Evolutionary conservation across 805 yeast species (phyloP).

Genomic region (Suhomyces tanzawaensis): DNA sequence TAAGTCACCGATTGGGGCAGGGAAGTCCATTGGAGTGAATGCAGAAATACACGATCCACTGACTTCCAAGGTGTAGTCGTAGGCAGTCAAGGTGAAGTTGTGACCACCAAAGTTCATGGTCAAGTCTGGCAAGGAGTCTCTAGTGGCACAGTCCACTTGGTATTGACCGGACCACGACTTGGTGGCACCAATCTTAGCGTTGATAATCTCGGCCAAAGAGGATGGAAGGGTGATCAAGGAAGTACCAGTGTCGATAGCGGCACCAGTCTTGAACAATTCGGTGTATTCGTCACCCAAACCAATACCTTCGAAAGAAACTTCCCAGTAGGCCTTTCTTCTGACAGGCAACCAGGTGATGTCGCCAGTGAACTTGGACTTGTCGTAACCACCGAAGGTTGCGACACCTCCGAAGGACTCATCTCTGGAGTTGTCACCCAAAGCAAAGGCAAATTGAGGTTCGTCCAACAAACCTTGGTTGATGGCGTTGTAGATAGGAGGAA

Average conservation of each 20-base stretch:
- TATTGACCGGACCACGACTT: slow-evolving; percentile 98
- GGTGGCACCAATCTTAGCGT: slow-evolving; percentile 94
- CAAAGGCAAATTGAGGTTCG: slow-evolving; percentile 82
- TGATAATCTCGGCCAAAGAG: slow-evolving; percentile 91
- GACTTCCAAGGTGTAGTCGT: slow-evolving; percentile 91
- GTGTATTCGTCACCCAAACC: slow-evolving; percentile 93
- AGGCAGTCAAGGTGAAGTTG: slow-evolving; percentile 86
- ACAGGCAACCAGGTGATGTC: slow-evolving; percentile 94
- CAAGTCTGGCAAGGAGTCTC: slow-evolving; percentile 85
- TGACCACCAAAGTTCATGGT: slow-evolving; percentile 87
- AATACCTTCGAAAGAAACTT: slow-evolving; percentile 87
- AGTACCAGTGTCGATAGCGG: slow-evolving; percentile 98
- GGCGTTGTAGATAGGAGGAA: slow-evolving; percentile 94
- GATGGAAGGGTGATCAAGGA: slow-evolving; percentile 94
- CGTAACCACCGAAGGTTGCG: slow-evolving; percentile 95
- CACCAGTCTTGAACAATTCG: slow-evolving; percentile 78
- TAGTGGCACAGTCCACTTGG: slow-evolving; percentile 82
- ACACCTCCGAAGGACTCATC: slow-evolving; percentile 77
- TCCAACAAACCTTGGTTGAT: slow-evolving; percentile 78
- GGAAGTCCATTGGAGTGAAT: slow-evolving; percentile 96
- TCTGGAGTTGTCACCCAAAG: slow-evolving; percentile 74
- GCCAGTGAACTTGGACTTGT: slow-evolving; percentile 71
- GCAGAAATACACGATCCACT: slow-evolving; percentile 96
- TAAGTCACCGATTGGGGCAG: slow-evolving; percentile 93
- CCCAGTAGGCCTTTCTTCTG: slow-evolving; percentile 99